A percentile compares a stretch with the other conserved stretches of the same genome.
Conservation (phyloP, 2,329 filamentous ascomycete species). For the Fusarium sp. region DNA sequence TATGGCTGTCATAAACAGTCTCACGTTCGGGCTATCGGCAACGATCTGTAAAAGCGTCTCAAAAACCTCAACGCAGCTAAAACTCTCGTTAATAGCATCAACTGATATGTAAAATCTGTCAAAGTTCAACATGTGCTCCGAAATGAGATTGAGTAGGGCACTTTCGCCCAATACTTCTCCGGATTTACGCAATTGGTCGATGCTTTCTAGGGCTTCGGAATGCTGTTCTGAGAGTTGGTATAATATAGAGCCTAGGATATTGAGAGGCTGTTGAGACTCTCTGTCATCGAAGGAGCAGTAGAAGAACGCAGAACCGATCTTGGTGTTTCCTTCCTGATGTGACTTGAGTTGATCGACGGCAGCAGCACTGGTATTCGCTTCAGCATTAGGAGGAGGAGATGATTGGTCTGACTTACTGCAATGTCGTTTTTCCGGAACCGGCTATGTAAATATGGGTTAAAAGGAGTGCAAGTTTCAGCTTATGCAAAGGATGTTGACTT, state of each 20-base stretch:
- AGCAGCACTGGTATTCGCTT: background rate
- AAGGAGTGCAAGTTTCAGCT: rapidly evolving
- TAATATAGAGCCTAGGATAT: rapidly evolving
- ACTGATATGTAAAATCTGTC: background rate
- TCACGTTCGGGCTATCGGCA: rapidly evolving
- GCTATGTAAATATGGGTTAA: rapidly evolving
- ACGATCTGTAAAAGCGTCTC: rapidly evolving
- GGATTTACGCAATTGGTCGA: background rate
- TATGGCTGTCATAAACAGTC: rapidly evolving
- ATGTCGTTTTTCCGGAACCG: background rate
- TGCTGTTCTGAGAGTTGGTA: background rate
- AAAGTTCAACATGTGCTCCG: rapidly evolving
- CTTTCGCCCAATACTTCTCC: rapidly evolving
- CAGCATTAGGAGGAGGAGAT: background rate
- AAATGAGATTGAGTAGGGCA: rapidly evolving
- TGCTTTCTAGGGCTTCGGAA: background rate
- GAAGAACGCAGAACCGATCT: rapidly evolving
- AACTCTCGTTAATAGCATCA: background rate
- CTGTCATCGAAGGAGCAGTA: background rate
- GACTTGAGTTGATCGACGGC: background rate
- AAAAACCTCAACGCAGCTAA: rapidly evolving
- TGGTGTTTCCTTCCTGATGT: background rate
- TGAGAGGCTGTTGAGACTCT: background rate
- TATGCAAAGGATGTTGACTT: rapidly evolving
- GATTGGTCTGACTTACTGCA: background rate